Conservation (phyloP, 805 yeast genomes). For the Candida awuae region DNA sequence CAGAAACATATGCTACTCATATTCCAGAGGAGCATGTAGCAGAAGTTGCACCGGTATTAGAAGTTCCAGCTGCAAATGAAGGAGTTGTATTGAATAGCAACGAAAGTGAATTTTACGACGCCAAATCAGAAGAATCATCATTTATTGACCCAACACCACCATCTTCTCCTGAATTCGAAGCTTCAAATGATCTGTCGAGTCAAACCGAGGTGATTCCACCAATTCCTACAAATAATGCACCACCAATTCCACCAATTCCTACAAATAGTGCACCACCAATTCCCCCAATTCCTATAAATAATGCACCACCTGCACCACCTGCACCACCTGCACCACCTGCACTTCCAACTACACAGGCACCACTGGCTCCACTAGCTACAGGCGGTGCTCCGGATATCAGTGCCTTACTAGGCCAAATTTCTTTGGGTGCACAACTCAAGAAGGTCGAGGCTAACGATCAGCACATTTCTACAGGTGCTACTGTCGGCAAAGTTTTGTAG, state of each 20-base stretch:
- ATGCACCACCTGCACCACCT: slow-evolving; percentile 23
- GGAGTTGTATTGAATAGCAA: not conserved
- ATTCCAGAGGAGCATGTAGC: no score
- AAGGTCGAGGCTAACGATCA: slow-evolving; percentile 44
- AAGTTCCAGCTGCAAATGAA: not conserved
- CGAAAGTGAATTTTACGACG: slow-evolving; percentile 13
- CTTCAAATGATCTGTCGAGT: no score
- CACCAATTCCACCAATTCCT: slow-evolving; percentile 12
- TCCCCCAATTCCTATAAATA: slow-evolving; percentile 26
- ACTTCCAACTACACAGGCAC: slow-evolving; percentile 25
- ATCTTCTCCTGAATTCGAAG: slow-evolving; percentile 15
- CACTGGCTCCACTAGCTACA: slow-evolving; percentile 21
- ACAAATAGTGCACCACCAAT: slow-evolving; percentile 24
- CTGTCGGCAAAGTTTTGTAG: slow-evolving; percentile 44
- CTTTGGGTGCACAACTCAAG: slow-evolving; percentile 42
- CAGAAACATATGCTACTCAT: no score
- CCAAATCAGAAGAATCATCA: slow-evolving; percentile 14
- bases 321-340: slow-evolving; percentile 24
- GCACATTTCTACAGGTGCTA: slow-evolving; percentile 37
- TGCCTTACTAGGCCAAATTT: slow-evolving; percentile 48
- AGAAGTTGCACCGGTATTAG: not conserved
- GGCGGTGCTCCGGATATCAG: slow-evolving; percentile 28
- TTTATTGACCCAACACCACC: slow-evolving; percentile 22
- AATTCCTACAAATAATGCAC: slow-evolving; percentile 11
- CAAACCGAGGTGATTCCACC: slow-evolving; percentile 7